These are phyloP conservation scores for Osmozyma mogii DNA, from an alignment of 805 yeast species.

Conservation along the genomic window DNA sequence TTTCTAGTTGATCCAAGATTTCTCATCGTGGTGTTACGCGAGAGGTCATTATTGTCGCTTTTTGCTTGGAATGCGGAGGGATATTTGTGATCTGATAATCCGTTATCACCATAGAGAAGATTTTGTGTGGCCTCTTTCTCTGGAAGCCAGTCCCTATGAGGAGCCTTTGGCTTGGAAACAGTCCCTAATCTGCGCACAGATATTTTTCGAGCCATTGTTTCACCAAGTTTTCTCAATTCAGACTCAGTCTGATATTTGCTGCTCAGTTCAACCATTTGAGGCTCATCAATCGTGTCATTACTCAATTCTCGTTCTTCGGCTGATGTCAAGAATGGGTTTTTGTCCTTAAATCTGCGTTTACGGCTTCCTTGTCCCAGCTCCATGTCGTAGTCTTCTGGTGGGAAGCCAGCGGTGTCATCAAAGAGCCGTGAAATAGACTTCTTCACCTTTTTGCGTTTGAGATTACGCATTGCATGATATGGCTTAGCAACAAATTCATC, in stretches of 20 bases:
- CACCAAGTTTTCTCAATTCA: conserved; percentile 30
- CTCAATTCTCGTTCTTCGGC: no score
- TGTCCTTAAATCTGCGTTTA: no score
- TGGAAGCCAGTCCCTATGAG: conserved; percentile 2
- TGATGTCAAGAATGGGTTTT: no score
- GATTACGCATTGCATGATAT: background rate
- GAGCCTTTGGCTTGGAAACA: conserved; percentile 1
- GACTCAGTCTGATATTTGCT: conserved; percentile 6
- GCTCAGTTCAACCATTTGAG: conserved; percentile 1
- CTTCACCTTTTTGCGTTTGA: background rate
- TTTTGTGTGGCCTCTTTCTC: conserved; percentile 16
- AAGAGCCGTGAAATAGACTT: conserved; percentile 1
- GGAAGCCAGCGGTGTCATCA: conserved; percentile 3
- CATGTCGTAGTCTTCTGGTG: conserved; percentile 10
- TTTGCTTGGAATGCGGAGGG: conserved; percentile 7
- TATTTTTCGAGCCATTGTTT: conserved; percentile 24
- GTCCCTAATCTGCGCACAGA: conserved; percentile 19
- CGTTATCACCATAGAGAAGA: conserved; percentile 14
- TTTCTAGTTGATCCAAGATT: background rate
- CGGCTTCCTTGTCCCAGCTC: conserved; percentile 15
- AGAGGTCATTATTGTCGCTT: conserved; percentile 6
- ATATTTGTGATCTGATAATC: conserved; percentile 11
- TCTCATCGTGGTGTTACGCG: background rate
- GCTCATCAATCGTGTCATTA: no score
- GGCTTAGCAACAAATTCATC: conserved; percentile 1